These are phyloP conservation scores for Massarina eburnea DNA, from an alignment of 2,329 filamentous ascomycete genomes.

Conservation along the genomic window DNA sequence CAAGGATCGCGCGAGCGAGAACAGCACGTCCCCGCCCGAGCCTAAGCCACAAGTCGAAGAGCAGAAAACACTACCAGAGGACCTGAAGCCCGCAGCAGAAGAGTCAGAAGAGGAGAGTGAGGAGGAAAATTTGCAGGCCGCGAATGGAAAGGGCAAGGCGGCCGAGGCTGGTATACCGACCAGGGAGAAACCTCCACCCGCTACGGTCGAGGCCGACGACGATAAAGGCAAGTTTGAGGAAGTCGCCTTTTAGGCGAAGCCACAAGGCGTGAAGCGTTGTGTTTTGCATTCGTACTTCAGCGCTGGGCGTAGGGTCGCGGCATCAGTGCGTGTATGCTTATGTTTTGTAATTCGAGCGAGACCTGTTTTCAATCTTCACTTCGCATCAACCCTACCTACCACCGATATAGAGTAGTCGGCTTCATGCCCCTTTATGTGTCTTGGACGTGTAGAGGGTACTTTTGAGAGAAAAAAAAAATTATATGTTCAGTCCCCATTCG, in stretches of 20 bases:
- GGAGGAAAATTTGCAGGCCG: slow-evolving; percentile 25
- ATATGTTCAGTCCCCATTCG: too few relatives aligned
- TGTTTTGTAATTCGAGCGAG: slow-evolving; percentile 5
- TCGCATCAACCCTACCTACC: too few relatives aligned
- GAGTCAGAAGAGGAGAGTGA: slow-evolving; percentile 28
- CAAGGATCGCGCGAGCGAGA: slow-evolving; percentile 30
- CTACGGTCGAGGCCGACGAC: slow-evolving; percentile 32
- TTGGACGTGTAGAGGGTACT: too few relatives aligned
- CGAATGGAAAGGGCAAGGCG: slow-evolving; percentile 28
- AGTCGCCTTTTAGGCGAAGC: slow-evolving; percentile 23
- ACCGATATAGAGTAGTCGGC: too few relatives aligned
- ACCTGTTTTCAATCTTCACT: neutral
- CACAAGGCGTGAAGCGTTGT: neutral
- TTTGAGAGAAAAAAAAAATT: too few relatives aligned
- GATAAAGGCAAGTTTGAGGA: slow-evolving; percentile 40
- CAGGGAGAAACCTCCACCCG: slow-evolving; percentile 29
- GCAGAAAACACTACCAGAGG: slow-evolving; percentile 38
- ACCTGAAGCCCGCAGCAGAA: slow-evolving; percentile 26
- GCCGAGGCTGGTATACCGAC: slow-evolving; percentile 31
- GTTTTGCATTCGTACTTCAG: neutral
- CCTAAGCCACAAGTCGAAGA: slow-evolving; percentile 35
- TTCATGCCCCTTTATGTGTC: too few relatives aligned
- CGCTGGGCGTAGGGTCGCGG: slow-evolving; percentile 1
- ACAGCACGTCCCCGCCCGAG: slow-evolving; percentile 27
- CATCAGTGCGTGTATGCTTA: neutral